phyloP scores from a whole-genome alignment of 1,284 basidiomycete species.

The Trichosporon asahii region DNA sequence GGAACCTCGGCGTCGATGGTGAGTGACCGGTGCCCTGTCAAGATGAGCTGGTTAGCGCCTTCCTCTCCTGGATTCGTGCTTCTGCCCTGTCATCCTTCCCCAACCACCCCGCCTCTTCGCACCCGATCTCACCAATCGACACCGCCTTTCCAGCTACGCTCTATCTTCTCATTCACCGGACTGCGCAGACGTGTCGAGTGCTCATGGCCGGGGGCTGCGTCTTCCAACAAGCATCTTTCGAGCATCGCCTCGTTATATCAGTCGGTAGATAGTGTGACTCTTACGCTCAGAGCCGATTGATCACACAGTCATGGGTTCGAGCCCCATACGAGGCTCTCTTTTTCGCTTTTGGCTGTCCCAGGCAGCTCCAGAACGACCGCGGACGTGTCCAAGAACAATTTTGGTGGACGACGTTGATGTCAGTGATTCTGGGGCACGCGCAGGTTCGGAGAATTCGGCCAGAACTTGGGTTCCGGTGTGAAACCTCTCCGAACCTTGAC shows the following conservation, averaged over 20 bases:
- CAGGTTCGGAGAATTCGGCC: not conserved
- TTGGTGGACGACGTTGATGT: not conserved
- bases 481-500: not conserved
- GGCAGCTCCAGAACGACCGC: no score
- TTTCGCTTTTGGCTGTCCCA: not conserved
- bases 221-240: not conserved
- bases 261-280: conserved; percentile 11
- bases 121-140: not conserved
- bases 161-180: not conserved
- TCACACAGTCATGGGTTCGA: conserved; percentile 11
- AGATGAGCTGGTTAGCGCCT: not conserved
- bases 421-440: not conserved
- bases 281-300: conserved; percentile 8
- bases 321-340: conserved; percentile 10
- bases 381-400: not conserved
- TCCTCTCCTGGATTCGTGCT: not conserved
- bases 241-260: conserved; percentile 9
- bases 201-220: not conserved
- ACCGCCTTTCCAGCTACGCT: not conserved
- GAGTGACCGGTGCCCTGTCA: not conserved
- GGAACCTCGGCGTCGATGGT: not conserved
- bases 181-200: not conserved
- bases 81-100: not conserved
- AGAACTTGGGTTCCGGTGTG: not conserved
- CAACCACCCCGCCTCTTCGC: not conserved